phyloP scores from a whole-genome alignment of 768 basidiomycete species.

The Hydnomerulius pinastri region DNA sequence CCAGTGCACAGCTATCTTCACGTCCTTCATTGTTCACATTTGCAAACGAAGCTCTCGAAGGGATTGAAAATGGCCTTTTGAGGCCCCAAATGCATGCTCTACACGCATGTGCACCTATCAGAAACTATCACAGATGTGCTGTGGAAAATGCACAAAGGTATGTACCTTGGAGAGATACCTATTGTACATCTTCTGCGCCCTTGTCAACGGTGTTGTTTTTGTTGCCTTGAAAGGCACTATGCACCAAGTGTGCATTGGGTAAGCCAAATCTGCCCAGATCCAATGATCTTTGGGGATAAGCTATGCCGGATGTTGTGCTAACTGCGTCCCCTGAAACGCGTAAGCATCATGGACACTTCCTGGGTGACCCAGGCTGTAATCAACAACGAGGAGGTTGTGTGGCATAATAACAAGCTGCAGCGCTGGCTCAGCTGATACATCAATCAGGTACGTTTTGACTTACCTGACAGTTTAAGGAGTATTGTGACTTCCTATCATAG shows the following conservation, averaged over 20 bases:
- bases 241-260: not conserved
- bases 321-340: not conserved
- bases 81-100: not conserved
- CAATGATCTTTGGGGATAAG: slow-evolving; percentile 5
- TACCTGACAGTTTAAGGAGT: slow-evolving; percentile 18
- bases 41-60: not conserved
- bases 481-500: slow-evolving; percentile 20
- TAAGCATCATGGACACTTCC: slow-evolving; percentile 5
- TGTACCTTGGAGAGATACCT: not conserved
- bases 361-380: slow-evolving; percentile 5
- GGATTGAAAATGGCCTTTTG: not conserved
- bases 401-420: slow-evolving; percentile 4
- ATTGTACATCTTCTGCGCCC: not conserved
- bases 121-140: too few relatives aligned
- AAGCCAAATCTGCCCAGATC: slow-evolving; percentile 4
- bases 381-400: slow-evolving; percentile 4
- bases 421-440: not conserved
- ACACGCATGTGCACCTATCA: not conserved
- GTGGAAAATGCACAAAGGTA: not conserved
- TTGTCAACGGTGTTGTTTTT: not conserved
- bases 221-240: slow-evolving; percentile 13
- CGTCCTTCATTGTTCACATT: not conserved
- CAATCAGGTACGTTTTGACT: not conserved
- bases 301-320: not conserved
- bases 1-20: not conserved